Conservation (phyloP, 768 basidiomycete genomes). For the Suillus luteus region DNA sequence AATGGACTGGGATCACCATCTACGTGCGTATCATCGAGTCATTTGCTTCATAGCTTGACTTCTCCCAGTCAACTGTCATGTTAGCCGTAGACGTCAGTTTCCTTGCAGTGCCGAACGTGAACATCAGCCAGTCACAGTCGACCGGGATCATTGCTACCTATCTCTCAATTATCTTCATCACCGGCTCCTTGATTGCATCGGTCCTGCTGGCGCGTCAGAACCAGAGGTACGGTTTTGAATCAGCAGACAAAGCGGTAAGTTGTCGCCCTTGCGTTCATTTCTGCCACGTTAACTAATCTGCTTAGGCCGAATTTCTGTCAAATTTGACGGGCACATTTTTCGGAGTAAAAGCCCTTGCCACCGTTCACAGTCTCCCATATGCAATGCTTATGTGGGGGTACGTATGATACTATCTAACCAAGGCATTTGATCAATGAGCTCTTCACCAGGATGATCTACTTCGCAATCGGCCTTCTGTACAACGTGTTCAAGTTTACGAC, state of each 20-base stretch:
- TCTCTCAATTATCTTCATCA: slow-evolving; percentile 38
- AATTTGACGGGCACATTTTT: slow-evolving; percentile 16
- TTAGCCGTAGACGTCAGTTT: slow-evolving; percentile 56
- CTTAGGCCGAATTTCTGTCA: slow-evolving; percentile 29
- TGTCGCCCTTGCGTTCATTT: neutral
- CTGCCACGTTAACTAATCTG: too few species aligned
- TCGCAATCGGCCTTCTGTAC: slow-evolving; percentile 26
- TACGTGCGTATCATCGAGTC: slow-evolving; percentile 36
- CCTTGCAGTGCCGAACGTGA: slow-evolving; percentile 51
- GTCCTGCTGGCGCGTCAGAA: slow-evolving; percentile 41
- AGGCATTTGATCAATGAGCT: neutral
- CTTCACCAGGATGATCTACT: slow-evolving; percentile 28
- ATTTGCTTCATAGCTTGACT: neutral
- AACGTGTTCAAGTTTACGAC: slow-evolving; percentile 26
- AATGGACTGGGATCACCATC: slow-evolving; percentile 52
- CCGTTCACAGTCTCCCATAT: slow-evolving; percentile 36
- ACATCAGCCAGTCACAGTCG: slow-evolving; percentile 15
- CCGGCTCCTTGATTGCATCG: slow-evolving; percentile 38
- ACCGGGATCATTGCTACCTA: slow-evolving; percentile 37
- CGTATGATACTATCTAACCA: slow-evolving; percentile 4
- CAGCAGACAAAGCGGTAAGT: slow-evolving; percentile 33
- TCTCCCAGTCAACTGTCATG: slow-evolving; percentile 48
- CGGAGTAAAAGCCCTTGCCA: slow-evolving; percentile 33
- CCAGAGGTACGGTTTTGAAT: slow-evolving; percentile 27
- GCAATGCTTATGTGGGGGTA: slow-evolving; percentile 36